These are phyloP conservation scores for Diaporthe sp. DNA, from an alignment of 2,329 filamentous ascomycete species.

Conservation along the genomic window DNA sequence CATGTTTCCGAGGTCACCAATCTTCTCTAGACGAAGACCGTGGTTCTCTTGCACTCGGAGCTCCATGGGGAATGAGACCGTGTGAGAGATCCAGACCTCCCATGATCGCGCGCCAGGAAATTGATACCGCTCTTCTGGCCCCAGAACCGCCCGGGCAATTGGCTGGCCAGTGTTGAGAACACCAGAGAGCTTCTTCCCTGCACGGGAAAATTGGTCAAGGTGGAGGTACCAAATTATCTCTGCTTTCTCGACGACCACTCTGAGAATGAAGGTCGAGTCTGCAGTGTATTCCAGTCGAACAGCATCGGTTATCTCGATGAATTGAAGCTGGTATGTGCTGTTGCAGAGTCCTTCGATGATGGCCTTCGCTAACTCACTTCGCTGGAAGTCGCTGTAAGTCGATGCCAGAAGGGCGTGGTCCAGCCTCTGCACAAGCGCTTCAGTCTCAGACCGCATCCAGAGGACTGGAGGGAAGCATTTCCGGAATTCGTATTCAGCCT, in stretches of 20 bases:
- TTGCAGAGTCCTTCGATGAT: slow-evolving; percentile 33
- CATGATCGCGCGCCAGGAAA: slow-evolving; percentile 32
- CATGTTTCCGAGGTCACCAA: slow-evolving; percentile 1
- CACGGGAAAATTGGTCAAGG: slow-evolving; percentile 33
- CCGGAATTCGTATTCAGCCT: slow-evolving; percentile 30
- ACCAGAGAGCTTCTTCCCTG: neutral
- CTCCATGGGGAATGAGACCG: neutral
- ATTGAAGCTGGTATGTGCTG: slow-evolving; percentile 34
- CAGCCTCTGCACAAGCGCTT: neutral
- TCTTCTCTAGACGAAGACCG: neutral
- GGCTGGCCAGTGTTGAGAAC: slow-evolving; percentile 38
- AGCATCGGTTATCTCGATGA: slow-evolving; percentile 39
- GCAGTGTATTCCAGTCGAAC: slow-evolving; percentile 39
- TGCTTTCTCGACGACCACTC: slow-evolving; percentile 31
- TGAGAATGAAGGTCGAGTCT: slow-evolving; percentile 36
- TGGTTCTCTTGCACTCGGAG: slow-evolving; percentile 8
- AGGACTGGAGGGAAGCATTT: slow-evolving; percentile 36
- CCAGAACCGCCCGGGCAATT: slow-evolving; percentile 41
- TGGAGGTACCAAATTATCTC: slow-evolving; percentile 37
- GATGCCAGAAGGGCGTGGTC: neutral
- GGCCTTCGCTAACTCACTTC: neutral
- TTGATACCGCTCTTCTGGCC: neutral
- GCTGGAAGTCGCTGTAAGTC: neutral
- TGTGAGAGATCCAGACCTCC: slow-evolving; percentile 32
- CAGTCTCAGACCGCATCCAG: slow-evolving; percentile 15